phyloP scores from a whole-genome alignment of 345 rosid genomes.

The Limnanthes douglasii region DNA sequence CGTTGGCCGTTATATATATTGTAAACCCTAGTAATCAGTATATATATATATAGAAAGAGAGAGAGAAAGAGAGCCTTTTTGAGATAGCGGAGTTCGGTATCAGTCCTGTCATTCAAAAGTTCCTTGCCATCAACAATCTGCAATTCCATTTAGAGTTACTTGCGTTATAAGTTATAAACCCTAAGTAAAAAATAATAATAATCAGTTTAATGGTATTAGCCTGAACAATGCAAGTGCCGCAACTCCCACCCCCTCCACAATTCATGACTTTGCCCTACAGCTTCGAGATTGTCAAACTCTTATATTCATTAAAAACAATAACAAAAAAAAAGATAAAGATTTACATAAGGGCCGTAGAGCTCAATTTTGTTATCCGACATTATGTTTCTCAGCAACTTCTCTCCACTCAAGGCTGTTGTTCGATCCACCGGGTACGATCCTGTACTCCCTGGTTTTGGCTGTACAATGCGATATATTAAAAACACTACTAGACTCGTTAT shows the following conservation, averaged over 20 bases:
- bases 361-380: slow-evolving; percentile 76
- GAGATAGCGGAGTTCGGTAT: slow-evolving; percentile 43
- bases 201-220: slow-evolving; percentile 13
- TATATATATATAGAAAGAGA: neutral
- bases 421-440: slow-evolving; percentile 53
- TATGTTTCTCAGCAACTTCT: slow-evolving; percentile 61
- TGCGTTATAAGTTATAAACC: no score
- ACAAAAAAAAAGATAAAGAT: slow-evolving; percentile 4
- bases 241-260: slow-evolving; percentile 92
- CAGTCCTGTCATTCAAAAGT: slow-evolving; percentile 67
- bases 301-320: neutral
- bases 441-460: slow-evolving; percentile 55
- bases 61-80: slow-evolving; percentile 31
- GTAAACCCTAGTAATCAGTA: no score
- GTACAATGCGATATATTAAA: slow-evolving; percentile 5
- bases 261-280: slow-evolving; percentile 81
- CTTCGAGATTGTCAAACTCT: neutral
- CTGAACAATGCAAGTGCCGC: slow-evolving; percentile 94
- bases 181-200: neutral
- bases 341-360: slow-evolving; percentile 75
- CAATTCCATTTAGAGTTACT: no score
- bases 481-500: neutral
- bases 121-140: slow-evolving; percentile 69
- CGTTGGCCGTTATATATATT: no score
- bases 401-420: slow-evolving; percentile 58